Percentiles rank a stretch among this genome's conserved stretches.
Conservation (phyloP, 306 rosid genomes). For the Trifolium subterraneum region DNA sequence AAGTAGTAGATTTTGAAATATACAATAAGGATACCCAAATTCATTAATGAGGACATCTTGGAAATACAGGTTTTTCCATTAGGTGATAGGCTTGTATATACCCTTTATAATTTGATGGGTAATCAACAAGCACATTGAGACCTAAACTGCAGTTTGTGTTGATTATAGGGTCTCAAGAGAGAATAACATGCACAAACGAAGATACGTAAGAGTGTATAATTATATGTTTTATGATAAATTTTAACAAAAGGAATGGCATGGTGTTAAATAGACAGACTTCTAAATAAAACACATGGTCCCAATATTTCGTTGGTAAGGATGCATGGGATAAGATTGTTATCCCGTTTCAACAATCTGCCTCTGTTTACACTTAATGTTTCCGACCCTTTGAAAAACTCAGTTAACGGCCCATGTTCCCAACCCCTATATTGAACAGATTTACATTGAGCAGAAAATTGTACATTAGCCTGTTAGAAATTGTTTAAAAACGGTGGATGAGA, state of each 20-base stretch:
- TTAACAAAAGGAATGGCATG: background rate
- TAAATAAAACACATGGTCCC: background rate
- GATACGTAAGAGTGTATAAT: background rate
- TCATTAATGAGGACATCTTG: background rate
- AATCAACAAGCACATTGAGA: background rate
- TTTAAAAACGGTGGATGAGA: background rate
- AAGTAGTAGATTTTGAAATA: background rate
- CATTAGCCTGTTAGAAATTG: background rate
- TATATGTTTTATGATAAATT: background rate
- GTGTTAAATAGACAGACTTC: background rate
- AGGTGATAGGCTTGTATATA: background rate
- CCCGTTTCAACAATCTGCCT: constrained; percentile 1
- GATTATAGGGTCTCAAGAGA: constrained; percentile 2
- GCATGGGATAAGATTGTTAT: background rate
- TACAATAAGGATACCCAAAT: background rate
- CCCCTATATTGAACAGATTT: background rate
- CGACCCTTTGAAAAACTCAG: background rate
- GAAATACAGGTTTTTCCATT: background rate
- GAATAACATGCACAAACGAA: background rate
- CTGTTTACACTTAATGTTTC: background rate
- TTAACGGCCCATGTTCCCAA: background rate
- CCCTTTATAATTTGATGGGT: background rate
- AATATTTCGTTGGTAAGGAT: background rate
- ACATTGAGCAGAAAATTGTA: background rate
- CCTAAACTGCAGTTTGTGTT: background rate